Conservation (phyloP, 768 basidiomycete species). For the Phaffia australis region DNA sequence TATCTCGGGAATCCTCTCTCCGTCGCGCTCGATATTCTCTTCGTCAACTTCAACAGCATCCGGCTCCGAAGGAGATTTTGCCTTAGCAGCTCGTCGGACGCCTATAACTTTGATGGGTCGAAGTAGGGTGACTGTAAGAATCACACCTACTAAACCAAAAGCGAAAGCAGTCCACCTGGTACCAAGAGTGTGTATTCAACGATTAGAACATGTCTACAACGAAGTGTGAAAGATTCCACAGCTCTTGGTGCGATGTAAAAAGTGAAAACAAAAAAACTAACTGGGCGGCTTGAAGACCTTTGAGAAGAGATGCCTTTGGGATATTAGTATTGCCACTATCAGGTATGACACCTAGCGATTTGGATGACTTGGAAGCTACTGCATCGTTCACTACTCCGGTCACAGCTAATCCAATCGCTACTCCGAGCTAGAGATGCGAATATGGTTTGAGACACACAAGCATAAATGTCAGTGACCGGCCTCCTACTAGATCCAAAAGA, state of each 20-base stretch:
- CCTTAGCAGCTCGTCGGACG: neutral
- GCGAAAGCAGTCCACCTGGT: constrained; percentile 11
- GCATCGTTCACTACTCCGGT: constrained; percentile 8
- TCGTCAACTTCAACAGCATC: no score
- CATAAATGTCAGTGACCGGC: neutral
- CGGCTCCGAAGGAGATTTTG: no score
- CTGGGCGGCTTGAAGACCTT: constrained; percentile 10
- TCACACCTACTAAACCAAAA: neutral
- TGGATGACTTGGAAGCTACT: constrained; percentile 11
- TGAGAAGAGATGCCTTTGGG: constrained; percentile 1
- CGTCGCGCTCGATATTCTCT: no score
- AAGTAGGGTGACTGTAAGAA: neutral
- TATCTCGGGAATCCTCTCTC: no score
- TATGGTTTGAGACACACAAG: neutral
- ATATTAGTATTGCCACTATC: neutral
- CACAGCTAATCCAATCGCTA: constrained; percentile 12
- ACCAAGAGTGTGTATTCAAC: neutral
- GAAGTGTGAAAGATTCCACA: no score
- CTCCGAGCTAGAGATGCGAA: constrained; percentile 5
- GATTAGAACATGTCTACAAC: neutral
- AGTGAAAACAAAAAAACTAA: neutral
- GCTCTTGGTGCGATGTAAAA: no score
- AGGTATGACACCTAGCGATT: neutral
- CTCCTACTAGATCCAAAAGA: neutral
- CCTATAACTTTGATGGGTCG: constrained; percentile 9